Conservation (phyloP, 2,329 filamentous ascomycete genomes). For the Fusarium pseudonygamai region DNA sequence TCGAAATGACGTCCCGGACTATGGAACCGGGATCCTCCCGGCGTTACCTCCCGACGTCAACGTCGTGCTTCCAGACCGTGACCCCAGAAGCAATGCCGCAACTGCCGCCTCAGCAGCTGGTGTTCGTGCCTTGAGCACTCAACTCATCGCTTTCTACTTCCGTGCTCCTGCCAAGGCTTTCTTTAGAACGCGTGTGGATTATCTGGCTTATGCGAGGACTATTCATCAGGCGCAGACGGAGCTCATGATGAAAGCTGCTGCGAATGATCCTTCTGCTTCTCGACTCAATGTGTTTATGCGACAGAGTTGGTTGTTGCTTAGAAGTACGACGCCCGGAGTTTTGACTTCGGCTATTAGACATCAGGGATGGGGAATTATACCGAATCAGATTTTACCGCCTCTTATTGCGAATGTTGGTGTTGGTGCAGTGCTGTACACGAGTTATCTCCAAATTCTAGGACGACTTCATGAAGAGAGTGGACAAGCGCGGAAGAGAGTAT, state of each 20-base stretch:
- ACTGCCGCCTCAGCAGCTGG: slow-evolving; percentile 85
- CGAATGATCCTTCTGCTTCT: slow-evolving; percentile 48
- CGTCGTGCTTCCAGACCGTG: slow-evolving; percentile 54
- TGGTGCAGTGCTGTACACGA: slow-evolving; percentile 78
- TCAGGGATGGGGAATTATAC: slow-evolving; percentile 79
- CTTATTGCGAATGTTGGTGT: slow-evolving; percentile 78
- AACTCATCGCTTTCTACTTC: slow-evolving; percentile 91
- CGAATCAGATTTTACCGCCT: slow-evolving; percentile 80
- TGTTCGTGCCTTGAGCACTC: slow-evolving; percentile 83
- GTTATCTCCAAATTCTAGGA: slow-evolving; percentile 76
- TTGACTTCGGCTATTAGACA: slow-evolving; percentile 72
- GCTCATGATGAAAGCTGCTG: slow-evolving; percentile 49
- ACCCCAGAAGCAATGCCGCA: slow-evolving; percentile 63
- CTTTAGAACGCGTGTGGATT: slow-evolving; percentile 90
- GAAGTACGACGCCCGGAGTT: slow-evolving; percentile 75
- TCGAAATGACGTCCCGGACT: slow-evolving; percentile 46
- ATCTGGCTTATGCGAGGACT: slow-evolving; percentile 67
- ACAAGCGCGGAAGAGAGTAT: slow-evolving; percentile 67
- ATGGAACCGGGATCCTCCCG: slow-evolving; percentile 52
- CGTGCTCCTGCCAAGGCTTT: slow-evolving; percentile 91
- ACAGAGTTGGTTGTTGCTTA: slow-evolving; percentile 61
- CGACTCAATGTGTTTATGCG: slow-evolving; percentile 47
- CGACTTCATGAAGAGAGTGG: slow-evolving; percentile 71
- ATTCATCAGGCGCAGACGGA: slow-evolving; percentile 59
- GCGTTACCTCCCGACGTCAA: slow-evolving; percentile 55